Conservation (phyloP, 768 basidiomycete genomes). For the Mycena belliarum region DNA sequence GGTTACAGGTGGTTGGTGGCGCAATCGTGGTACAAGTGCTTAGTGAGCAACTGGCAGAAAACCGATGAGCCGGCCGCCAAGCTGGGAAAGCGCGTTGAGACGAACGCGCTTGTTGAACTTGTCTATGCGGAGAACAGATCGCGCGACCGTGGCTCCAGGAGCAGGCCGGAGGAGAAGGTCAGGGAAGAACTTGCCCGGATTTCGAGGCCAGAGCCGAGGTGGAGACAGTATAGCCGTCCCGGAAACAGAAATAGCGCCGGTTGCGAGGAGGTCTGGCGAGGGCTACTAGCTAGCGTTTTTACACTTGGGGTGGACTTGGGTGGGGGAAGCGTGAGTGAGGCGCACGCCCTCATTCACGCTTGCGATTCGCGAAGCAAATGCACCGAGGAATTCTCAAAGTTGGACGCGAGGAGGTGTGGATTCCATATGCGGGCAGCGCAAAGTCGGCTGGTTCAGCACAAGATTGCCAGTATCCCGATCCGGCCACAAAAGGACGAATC, state of each 20-base stretch:
- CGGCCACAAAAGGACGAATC: not conserved
- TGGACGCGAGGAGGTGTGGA: not conserved
- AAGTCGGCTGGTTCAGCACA: no score
- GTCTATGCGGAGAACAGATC: no score
- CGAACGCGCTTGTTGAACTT: slow-evolving; percentile 2
- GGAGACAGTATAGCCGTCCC: not conserved
- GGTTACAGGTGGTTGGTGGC: slow-evolving; percentile 15
- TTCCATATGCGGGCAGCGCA: not conserved
- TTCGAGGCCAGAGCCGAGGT: slow-evolving; percentile 2
- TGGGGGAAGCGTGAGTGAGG: no score
- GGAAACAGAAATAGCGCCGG: not conserved
- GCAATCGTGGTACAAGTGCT: slow-evolving; percentile 11
- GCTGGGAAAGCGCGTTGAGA: not conserved
- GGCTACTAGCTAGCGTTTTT: no score
- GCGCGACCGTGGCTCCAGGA: no score
- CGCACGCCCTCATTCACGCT: no score
- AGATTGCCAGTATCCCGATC: no score
- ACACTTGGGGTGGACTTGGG: no score
- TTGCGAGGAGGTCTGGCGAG: no score
- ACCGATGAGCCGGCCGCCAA: not conserved
- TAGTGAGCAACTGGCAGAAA: not conserved
- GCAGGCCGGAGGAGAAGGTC: no score
- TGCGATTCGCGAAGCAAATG: not conserved
- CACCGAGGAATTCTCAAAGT: not conserved
- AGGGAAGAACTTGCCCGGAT: no score